A percentile compares a stretch with the other conserved stretches of the same genome.
Evolutionary conservation across 2,329 filamentous ascomycete genomes (phyloP).

Genomic region (Xylaria digitata): DNA sequence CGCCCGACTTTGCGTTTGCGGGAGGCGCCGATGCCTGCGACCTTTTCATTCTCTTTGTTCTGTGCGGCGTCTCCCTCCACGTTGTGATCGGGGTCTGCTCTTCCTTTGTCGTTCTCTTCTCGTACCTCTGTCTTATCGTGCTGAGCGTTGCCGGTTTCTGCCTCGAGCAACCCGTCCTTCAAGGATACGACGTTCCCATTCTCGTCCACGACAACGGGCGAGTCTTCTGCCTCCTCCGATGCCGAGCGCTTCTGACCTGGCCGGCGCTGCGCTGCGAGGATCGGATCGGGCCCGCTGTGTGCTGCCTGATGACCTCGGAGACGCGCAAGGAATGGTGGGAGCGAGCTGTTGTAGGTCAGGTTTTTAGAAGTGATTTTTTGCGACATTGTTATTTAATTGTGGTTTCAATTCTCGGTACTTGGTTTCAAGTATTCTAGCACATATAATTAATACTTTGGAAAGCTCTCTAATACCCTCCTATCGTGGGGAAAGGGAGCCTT

Average conservation of each 20-base stretch:
- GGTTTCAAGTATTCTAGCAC: neutral
- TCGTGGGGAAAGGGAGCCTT: neutral
- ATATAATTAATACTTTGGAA: neutral
- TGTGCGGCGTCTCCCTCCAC: conserved; percentile 34
- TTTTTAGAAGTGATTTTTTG: conserved; percentile 77
- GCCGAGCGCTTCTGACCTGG: conserved; percentile 63
- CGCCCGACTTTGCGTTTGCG: conserved; percentile 68
- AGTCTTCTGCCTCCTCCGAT: conserved; percentile 80
- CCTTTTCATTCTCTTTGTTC: conserved; percentile 50
- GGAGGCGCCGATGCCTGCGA: conserved; percentile 57
- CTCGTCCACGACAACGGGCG: conserved; percentile 79
- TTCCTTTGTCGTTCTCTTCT: conserved; percentile 23
- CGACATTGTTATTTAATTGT: conserved; percentile 53
- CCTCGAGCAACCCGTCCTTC: conserved; percentile 49
- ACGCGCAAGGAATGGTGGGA: conserved; percentile 70
- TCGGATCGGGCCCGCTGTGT: conserved; percentile 62
- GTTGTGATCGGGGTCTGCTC: conserved; percentile 29
- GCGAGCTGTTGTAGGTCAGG: conserved; percentile 70
- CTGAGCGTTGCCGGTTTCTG: conserved; percentile 39
- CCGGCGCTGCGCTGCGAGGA: conserved; percentile 62
- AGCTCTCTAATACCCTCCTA: neutral
- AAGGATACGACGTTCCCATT: conserved; percentile 71
- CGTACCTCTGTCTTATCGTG: conserved; percentile 33
- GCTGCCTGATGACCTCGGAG: conserved; percentile 60
- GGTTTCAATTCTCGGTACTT: neutral